A percentile compares a stretch with the other conserved stretches of the same genome.
Conservation (phyloP, 140 eudicot species). For the Oenanthe javanica region DNA sequence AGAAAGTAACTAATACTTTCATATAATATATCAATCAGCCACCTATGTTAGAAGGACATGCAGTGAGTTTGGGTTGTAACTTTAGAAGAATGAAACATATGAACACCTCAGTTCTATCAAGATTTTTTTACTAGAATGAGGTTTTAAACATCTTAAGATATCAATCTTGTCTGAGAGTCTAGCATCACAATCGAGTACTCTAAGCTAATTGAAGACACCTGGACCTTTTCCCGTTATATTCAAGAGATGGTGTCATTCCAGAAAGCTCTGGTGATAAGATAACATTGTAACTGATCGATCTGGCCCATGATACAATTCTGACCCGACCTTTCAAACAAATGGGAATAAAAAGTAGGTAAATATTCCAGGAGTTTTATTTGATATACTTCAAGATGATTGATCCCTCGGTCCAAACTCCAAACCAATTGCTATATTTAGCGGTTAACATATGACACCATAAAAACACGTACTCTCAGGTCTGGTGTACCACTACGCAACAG, state of each 20-base stretch:
- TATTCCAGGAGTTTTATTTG: too few species aligned
- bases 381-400: too few species aligned
- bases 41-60: background rate
- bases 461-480: too few species aligned
- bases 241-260: background rate
- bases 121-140: background rate
- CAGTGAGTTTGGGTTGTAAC: background rate
- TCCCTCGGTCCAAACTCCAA: too few species aligned
- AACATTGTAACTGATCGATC: background rate
- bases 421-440: too few species aligned
- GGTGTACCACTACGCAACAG: too few species aligned
- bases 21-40: background rate
- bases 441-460: too few species aligned
- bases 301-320: too few species aligned
- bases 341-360: too few species aligned
- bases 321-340: too few species aligned
- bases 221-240: background rate
- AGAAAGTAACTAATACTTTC: background rate
- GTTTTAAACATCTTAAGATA: background rate
- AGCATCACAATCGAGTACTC: background rate
- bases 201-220: background rate
- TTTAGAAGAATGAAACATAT: background rate
- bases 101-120: background rate
- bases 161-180: background rate
- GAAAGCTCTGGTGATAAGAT: background rate